A percentile compares a stretch with the other conserved stretches of the same genome.
phyloP scores from a whole-genome alignment of 495 filamentous ascomycete species.

The Pseudoneurospora amorphoporcata region DNA sequence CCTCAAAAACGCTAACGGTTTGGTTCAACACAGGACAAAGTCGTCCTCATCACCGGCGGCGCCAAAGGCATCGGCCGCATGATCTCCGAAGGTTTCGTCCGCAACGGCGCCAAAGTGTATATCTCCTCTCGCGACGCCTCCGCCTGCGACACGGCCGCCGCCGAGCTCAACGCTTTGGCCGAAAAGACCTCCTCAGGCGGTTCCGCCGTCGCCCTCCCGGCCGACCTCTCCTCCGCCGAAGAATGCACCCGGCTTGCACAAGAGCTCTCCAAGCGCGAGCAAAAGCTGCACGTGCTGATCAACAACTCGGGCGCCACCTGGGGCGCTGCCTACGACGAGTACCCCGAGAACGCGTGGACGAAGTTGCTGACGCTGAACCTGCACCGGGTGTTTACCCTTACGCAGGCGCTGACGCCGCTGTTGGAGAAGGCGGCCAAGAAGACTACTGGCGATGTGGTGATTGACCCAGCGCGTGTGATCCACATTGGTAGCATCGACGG shows the following conservation, averaged over 20 bases:
- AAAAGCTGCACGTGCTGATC: constrained; percentile 60
- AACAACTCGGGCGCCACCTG: constrained; percentile 79
- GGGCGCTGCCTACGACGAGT: constrained; percentile 59
- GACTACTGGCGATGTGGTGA: neutral
- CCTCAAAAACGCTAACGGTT: neutral
- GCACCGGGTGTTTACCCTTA: constrained; percentile 69
- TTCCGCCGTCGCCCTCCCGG: constrained; percentile 24
- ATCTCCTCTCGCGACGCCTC: constrained; percentile 58
- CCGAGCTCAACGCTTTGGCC: constrained; percentile 17
- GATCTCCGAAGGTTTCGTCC: constrained; percentile 70
- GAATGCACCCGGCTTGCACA: constrained; percentile 54
- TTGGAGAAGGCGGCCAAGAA: constrained; percentile 43
- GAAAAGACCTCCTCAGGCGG: constrained; percentile 1
- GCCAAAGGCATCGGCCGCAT: constrained; percentile 61
- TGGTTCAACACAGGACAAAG: constrained; percentile 22
- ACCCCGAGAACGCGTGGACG: constrained; percentile 62
- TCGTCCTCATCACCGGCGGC: constrained; percentile 33
- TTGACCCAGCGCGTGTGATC: constrained; percentile 52
- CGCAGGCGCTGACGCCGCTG: constrained; percentile 60
- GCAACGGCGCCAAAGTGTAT: constrained; percentile 74
- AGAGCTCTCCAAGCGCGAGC: constrained; percentile 50
- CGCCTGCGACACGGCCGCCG: constrained; percentile 21
- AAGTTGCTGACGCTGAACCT: constrained; percentile 72
- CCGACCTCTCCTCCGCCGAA: constrained; percentile 24
- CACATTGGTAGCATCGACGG: constrained; percentile 73